phyloP scores from a whole-genome alignment of 2,329 filamentous ascomycete genomes.

The Massarina eburnea region DNA sequence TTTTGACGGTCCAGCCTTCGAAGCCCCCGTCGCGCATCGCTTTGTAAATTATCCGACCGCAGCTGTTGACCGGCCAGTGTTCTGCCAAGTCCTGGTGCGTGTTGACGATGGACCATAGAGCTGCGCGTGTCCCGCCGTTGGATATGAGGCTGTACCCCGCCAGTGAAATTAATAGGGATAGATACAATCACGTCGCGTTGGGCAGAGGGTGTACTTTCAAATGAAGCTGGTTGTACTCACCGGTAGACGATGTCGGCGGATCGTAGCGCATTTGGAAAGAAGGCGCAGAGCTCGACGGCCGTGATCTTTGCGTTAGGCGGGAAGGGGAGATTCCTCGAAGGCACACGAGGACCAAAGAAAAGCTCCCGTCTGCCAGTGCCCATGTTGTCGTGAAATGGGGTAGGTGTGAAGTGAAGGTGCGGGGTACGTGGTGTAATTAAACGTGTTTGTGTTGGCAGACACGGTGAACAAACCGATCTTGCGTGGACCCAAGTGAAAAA shows the following conservation, averaged over 20 bases:
- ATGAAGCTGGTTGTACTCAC: too few species aligned
- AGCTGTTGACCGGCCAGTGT: conserved; percentile 10
- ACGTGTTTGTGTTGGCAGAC: too few species aligned
- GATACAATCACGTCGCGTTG: too few species aligned
- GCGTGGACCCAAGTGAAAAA: too few species aligned
- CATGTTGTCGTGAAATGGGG: not conserved
- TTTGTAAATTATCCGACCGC: conserved; percentile 16
- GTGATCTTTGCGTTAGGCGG: conserved; percentile 19
- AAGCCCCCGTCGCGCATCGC: conserved; percentile 21
- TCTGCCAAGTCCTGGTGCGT: conserved; percentile 13
- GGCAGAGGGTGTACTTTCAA: too few species aligned
- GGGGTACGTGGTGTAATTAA: too few species aligned
- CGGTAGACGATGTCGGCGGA: conserved; percentile 24
- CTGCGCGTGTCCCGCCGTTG: conserved; percentile 15
- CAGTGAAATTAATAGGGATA: too few species aligned
- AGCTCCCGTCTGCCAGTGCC: too few species aligned
- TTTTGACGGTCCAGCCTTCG: conserved; percentile 17
- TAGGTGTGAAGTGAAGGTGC: too few species aligned
- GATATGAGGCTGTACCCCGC: too few species aligned
- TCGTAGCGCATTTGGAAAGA: conserved; percentile 23
- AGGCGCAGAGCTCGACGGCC: conserved; percentile 24
- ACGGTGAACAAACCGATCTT: too few species aligned
- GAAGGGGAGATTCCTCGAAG: conserved; percentile 16
- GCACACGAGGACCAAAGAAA: not conserved
- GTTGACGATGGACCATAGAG: conserved; percentile 20